phyloP scores from a whole-genome alignment of 2,329 filamentous ascomycete genomes.

The Dendryphion nanum region DNA sequence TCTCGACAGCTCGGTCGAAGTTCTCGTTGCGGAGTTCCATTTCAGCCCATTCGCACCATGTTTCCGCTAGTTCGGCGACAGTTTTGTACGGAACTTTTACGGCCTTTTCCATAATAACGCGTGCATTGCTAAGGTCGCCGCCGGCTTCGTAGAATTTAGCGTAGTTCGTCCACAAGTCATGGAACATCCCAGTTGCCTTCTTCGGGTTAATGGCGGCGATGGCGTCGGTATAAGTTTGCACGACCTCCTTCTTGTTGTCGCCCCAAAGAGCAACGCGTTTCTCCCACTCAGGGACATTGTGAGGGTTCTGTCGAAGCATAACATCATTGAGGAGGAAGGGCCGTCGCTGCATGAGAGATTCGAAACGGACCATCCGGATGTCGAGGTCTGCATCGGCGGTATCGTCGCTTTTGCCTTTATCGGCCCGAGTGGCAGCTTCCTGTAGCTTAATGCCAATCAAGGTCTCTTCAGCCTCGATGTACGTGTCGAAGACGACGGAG shows the following conservation, averaged over 20 bases:
- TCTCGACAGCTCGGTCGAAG: conserved; percentile 88
- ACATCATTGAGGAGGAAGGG: conserved; percentile 98
- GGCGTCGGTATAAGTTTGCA: conserved; percentile 91
- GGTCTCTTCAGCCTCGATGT: conserved; percentile 95
- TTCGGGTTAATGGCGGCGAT: conserved; percentile 92
- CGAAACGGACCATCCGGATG: conserved; percentile 95
- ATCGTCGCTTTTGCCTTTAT: conserved; percentile 73
- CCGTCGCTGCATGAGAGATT: conserved; percentile 94
- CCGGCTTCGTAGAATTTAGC: conserved; percentile 94
- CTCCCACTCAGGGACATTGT: conserved; percentile 95
- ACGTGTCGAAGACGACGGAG: conserved; percentile 92
- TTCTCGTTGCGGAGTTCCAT: conserved; percentile 96
- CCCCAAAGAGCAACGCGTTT: conserved; percentile 96
- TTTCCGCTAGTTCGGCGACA: conserved; percentile 93
- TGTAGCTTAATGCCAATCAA: conserved; percentile 92
- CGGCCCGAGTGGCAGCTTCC: conserved; percentile 73
- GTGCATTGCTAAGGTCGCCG: conserved; percentile 78
- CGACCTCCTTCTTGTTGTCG: conserved; percentile 85
- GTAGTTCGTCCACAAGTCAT: conserved; percentile 94
- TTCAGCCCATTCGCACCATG: conserved; percentile 99
- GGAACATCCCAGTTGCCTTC: conserved; percentile 88
- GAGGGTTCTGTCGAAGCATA: conserved; percentile 88
- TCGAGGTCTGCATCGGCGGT: conserved; percentile 92
- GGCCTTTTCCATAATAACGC: conserved; percentile 95
- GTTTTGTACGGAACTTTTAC: conserved; percentile 98